phyloP scores from a whole-genome alignment of 176 grass and related monocot genomes.

The Oryza glumipatula region DNA sequence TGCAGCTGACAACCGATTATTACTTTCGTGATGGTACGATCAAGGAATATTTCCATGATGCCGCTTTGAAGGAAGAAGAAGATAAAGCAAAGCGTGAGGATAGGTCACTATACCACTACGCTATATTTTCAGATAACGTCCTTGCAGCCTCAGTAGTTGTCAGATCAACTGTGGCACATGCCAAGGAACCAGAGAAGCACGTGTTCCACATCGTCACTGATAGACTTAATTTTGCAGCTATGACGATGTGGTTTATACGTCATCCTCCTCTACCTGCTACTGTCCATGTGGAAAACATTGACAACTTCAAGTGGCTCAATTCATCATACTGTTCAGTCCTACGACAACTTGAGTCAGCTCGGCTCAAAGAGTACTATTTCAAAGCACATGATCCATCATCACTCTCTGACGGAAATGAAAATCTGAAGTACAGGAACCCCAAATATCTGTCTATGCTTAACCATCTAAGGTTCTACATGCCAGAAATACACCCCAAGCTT shows the following conservation, averaged over 20 bases:
- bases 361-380: slow-evolving; percentile 96
- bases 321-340: slow-evolving; percentile 93
- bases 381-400: slow-evolving; percentile 92
- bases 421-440: slow-evolving; percentile 93
- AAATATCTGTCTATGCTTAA: slow-evolving; percentile 99
- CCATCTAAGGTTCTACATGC: slow-evolving; percentile 97
- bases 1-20: slow-evolving; percentile 87
- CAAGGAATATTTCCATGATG: slow-evolving; percentile 43
- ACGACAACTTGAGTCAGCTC: slow-evolving; percentile 89
- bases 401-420: slow-evolving; percentile 85
- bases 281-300: slow-evolving; percentile 87
- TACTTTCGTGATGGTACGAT: slow-evolving; percentile 50
- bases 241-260: slow-evolving; percentile 95
- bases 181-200: slow-evolving; percentile 87
- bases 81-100: slow-evolving; percentile 77
- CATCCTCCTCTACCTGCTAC: slow-evolving; percentile 61
- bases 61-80: slow-evolving; percentile 53
- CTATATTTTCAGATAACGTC: slow-evolving; percentile 97
- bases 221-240: slow-evolving; percentile 91
- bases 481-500: slow-evolving; percentile 89
- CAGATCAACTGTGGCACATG: slow-evolving; percentile 75
- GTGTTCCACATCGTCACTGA: slow-evolving; percentile 96
- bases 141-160: slow-evolving; percentile 93
- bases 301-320: slow-evolving; percentile 97
- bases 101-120: slow-evolving; percentile 86